Evolutionary conservation across 352 stramenopile species (phyloP).

Genomic region (Ophiocytium majus): DNA sequence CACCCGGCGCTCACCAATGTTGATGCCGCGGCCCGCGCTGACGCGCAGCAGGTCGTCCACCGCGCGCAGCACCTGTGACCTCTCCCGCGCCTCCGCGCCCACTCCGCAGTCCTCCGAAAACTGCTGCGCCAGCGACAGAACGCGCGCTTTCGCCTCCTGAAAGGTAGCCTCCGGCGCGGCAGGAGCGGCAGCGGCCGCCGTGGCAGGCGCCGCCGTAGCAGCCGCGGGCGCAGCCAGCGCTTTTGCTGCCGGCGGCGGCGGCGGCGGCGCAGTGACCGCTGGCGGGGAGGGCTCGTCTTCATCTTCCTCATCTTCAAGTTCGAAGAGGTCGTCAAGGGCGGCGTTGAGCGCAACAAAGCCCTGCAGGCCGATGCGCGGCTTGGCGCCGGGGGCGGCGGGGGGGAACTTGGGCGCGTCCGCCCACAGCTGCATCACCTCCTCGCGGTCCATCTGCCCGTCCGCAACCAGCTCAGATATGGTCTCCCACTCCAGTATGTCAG

Average conservation of each 20-base stretch:
- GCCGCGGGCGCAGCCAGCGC: not conserved
- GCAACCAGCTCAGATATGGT: slow-evolving; percentile 33
- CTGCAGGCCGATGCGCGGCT: slow-evolving; percentile 27
- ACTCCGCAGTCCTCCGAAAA: not conserved
- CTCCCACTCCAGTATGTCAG: slow-evolving; percentile 26
- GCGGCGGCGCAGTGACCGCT: too few relatives aligned
- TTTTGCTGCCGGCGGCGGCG: too few relatives aligned
- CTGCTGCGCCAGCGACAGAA: not conserved
- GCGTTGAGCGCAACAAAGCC: slow-evolving; percentile 43
- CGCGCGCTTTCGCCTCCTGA: not conserved
- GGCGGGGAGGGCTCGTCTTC: too few relatives aligned
- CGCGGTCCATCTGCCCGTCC: slow-evolving; percentile 24
- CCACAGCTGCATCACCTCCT: slow-evolving; percentile 41
- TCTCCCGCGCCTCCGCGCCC: not conserved
- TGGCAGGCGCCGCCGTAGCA: not conserved
- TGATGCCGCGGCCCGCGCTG: not conserved
- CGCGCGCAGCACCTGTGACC: not conserved
- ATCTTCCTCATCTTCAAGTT: slow-evolving; percentile 25
- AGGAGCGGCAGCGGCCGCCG: not conserved
- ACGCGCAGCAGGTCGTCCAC: not conserved
- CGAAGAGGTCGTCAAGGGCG: slow-evolving; percentile 34
- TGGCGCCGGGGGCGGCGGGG: slow-evolving; percentile 15
- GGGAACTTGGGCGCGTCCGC: slow-evolving; percentile 29
- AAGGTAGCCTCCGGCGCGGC: not conserved
- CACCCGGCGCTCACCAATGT: slow-evolving; percentile 3